Evolutionary conservation across 2,329 filamentous ascomycete genomes (phyloP), one percentile per base, ranked within the genome.

Genomic region (Scorias spongiosa): DNA sequence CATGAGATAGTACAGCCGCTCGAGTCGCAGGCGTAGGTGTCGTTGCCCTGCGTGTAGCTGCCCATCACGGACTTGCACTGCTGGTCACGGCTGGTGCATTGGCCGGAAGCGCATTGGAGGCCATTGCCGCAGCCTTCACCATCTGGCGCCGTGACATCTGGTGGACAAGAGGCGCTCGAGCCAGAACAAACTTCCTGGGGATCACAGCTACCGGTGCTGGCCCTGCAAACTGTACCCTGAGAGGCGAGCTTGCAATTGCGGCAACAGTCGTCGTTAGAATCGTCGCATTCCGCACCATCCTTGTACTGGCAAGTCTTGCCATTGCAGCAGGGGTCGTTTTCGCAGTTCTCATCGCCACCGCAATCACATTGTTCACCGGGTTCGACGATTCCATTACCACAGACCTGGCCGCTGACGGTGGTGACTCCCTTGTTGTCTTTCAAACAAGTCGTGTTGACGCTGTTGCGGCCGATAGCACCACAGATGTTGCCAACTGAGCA

Each of bases 381-480:
- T 65, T 96, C 91, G 42, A 98, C 91, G 51, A 98, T 96, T 43
- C 91, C 91, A 63, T 98, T 98, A 46, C 91, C 91, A 63, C 91
- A 98, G 58, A 88, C 80, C 53, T 81, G 81, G 44, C 82, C 84
- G 0, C 79, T 81, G 53, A 93, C 84, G 26, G 83, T 91, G 29
- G 76, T 74, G 40, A 98, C 78, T 50, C 84, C 80, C 53, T 76
- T 78, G 68, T 98, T 98, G 61, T 84, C 80, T n/a, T 78, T 80
- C 38, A 98, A 68, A 61, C 91, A 98, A 20, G 59, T 65, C 0
- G 78, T 78, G 49, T 84, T 81, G 60, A 93, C 81, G 48, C 79
- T 83, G 56, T 82, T 81, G 46, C 81, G 75, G 42, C 75, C 78
- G 50, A 98, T 71, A 28, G 85, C 87, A 5, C 83, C 84, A 67